These are phyloP conservation scores for Sherardia arvensis DNA, from an alignment of 257 asterid species.

Conservation along the genomic window DNA sequence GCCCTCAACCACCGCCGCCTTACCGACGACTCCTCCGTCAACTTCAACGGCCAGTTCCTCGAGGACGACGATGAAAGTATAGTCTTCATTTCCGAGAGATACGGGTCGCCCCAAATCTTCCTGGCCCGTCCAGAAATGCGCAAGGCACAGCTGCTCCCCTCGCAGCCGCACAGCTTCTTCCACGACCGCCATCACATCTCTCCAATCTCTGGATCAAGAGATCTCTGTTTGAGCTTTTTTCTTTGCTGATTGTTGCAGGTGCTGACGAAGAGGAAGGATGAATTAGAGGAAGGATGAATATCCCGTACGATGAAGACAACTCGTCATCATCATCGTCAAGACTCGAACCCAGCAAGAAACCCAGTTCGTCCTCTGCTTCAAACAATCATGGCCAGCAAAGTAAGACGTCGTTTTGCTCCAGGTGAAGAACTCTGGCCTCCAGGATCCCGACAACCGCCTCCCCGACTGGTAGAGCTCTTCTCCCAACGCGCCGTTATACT, in stretches of 20 bases:
- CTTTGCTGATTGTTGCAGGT: too few relatives aligned
- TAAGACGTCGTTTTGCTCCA: slow-evolving; percentile 48
- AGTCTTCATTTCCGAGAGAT: slow-evolving; percentile 56
- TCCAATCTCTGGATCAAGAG: too few relatives aligned
- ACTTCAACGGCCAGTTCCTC: slow-evolving; percentile 53
- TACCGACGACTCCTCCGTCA: slow-evolving; percentile 58
- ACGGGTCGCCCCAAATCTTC: slow-evolving; percentile 53
- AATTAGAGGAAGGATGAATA: too few relatives aligned
- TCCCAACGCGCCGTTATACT: slow-evolving; percentile 44
- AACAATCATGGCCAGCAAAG: slow-evolving; percentile 15
- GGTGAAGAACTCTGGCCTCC: slow-evolving; percentile 41
- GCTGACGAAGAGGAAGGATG: too few relatives aligned
- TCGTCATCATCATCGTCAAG: slow-evolving; percentile 55
- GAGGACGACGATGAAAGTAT: slow-evolving; percentile 35
- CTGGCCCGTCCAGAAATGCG: slow-evolving; percentile 16
- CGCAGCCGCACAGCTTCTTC: slow-evolving; percentile 39
- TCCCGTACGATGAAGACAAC: slow-evolving; percentile 25
- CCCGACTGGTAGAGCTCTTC: slow-evolving; percentile 37
- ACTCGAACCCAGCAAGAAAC: slow-evolving; percentile 23
- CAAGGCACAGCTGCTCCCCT: slow-evolving; percentile 24
- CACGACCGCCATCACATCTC: slow-evolving; percentile 82
- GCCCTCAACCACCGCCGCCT: slow-evolving; percentile 36
- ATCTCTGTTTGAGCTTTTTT: too few relatives aligned
- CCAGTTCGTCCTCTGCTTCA: slow-evolving; percentile 19
- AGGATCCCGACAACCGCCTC: slow-evolving; percentile 38